phyloP scores from a whole-genome alignment of 192 early-diverging fungal species.

The Dissophora globulifera region DNA sequence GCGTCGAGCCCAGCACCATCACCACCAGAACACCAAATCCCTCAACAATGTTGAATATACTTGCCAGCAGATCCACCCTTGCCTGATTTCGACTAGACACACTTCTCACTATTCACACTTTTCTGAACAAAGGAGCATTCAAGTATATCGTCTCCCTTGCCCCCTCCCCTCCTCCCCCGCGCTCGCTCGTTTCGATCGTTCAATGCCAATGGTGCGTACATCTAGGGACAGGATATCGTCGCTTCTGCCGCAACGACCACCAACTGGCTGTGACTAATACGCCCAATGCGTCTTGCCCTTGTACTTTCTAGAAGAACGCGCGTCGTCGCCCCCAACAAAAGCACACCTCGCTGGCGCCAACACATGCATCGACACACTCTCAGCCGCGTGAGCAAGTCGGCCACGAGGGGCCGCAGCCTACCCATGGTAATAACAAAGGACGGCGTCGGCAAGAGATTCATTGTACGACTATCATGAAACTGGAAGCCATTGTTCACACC shows the following conservation, averaged over 20 bases:
- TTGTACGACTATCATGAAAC: too few species aligned
- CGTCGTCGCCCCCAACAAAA: slow-evolving; percentile 37
- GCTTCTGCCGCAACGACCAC: too few species aligned
- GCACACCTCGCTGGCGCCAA: slow-evolving; percentile 15
- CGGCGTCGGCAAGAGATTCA: too few species aligned
- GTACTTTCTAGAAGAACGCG: slow-evolving; percentile 10
- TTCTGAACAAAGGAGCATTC: neutral
- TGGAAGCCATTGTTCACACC: too few species aligned
- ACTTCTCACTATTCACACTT: neutral
- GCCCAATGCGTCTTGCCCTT: neutral
- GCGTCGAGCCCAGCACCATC: too few species aligned
- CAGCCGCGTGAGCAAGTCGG: neutral
- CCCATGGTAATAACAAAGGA: slow-evolving; percentile 10
- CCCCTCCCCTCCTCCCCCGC: neutral
- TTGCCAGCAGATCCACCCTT: neutral
- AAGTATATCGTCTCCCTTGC: neutral
- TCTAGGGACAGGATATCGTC: too few species aligned
- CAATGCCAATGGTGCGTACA: neutral
- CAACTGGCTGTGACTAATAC: too few species aligned
- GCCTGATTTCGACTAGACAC: neutral
- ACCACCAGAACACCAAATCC: too few species aligned
- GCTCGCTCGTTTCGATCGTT: neutral
- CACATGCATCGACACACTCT: neutral
- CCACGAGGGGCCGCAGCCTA: slow-evolving; percentile 23
- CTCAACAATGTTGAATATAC: slow-evolving; percentile 1